Base-by-base conservation (phyloP, 23 red algal species). In the Porphyridium purpureum region DNA sequence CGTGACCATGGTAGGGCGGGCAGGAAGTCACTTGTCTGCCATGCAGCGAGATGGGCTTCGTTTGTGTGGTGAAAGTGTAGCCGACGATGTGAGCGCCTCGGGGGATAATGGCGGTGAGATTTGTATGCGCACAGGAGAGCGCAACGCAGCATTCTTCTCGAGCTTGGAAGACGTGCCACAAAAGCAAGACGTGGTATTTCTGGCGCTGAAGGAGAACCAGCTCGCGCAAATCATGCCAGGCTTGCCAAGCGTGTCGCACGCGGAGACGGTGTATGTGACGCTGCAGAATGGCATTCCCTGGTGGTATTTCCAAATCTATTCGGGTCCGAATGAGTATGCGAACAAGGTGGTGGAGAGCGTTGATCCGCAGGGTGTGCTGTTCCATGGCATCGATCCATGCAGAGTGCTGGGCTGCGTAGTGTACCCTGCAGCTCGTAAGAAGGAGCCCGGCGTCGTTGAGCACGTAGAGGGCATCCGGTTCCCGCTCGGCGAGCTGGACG, bases 261-360 rank as follows among this genome's bases (percentile, higher is more conserved):
- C 60, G 4, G 29, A 71, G 4, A 61, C 55, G 41, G 48, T 62
- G 19, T 7, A 69, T 17, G 5, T 82, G 21, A 55, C 52, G 26
- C 64, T 64, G 31, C 76, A 82, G 41, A 82, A 82, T 33, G 76
- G 76, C 1, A 69, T 82, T 35, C 76, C 76, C 4, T 82, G 76
- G 76, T 82, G 76, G 76, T 82, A 63, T 50, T 82, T 82, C 40
- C 76, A 82, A 56, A 53, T 69, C 24, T 69, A 61, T 29, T 36
- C 34, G 6, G 60, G 76, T 26, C 64, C 65, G 5, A 55, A 49
- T 19, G 57, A 54, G 24, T 60, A 69, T 21, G 35, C 40, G 30
- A 35, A 64, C 26, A 35, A 59, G 32, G 50, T 55, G 0, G 53
- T 82, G 27, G 55, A 62, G 26, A 48, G 44, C 19, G 76, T 59